Percentiles rank a stretch among this genome's conserved stretches.
Conservation (phyloP, 495 filamentous ascomycete species). For the Penicillium waksmanii region DNA sequence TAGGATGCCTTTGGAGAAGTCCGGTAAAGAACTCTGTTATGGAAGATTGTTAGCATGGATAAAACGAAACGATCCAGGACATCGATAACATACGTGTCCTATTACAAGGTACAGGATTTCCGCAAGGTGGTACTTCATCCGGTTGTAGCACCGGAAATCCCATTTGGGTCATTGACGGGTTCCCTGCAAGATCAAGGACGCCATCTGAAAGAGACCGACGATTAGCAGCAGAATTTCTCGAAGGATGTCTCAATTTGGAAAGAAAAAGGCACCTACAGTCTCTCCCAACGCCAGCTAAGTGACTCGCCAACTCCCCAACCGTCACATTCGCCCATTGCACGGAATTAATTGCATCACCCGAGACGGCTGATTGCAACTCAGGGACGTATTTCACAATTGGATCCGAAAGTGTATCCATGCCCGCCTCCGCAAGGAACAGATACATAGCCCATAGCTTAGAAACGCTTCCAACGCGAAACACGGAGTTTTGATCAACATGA, state of each 20-base stretch:
- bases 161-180: conserved; percentile 17
- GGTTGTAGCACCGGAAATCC: conserved; percentile 42
- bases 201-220: conserved; percentile 20
- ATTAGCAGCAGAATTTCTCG: neutral
- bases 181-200: conserved; percentile 42
- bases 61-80: neutral
- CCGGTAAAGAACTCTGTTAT: conserved; percentile 56
- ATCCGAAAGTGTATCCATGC: conserved; percentile 49
- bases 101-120: conserved; percentile 21
- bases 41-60: neutral
- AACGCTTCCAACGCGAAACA: conserved; percentile 55
- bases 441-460: conserved; percentile 55
- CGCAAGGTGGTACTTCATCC: conserved; percentile 27
- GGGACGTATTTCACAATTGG: conserved; percentile 52
- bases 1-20: conserved; percentile 44
- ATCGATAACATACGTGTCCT: conserved; percentile 22
- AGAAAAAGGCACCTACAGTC: conserved; percentile 52
- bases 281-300: conserved; percentile 53
- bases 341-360: conserved; percentile 35
- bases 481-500: conserved; percentile 44
- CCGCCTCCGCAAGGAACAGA: conserved; percentile 49
- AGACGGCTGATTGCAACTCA: conserved; percentile 42
- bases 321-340: conserved; percentile 60
- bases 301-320: conserved; percentile 55
- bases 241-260: neutral